Evolutionary conservation across 805 yeast genomes (phyloP), one percentile per base, ranked within the genome.

Genomic region (Torulaspora gathmanii): DNA sequence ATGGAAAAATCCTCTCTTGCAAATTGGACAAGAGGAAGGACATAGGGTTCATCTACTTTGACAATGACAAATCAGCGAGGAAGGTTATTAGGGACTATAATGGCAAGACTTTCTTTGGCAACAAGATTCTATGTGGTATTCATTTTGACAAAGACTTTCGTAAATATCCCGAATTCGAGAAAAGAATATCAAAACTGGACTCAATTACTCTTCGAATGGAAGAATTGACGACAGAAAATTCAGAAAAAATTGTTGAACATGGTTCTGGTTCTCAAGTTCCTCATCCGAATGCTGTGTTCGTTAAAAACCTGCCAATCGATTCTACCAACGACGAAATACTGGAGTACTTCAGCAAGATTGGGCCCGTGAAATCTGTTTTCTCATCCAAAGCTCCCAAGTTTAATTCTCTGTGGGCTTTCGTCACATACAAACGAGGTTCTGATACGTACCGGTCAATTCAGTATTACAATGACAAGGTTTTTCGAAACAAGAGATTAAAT

Each of bases 1-100:
- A 65, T 58, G 81, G 80, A 19, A 71, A 69, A 40, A 65, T 72
- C 5, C 45, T 71, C 4, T 71, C 76, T 4, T 71, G 75, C 38
- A 72, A 71, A 44, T 43, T 71, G 31, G 69, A 69, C 40, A 45
- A 57, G 34, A 53, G 56, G 8, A 71, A 71, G 50, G 59, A 58
- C 33, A 69, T 70, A 40, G 77, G 74, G 0, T 72, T 70, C 42
- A 60, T 72, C 16, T 64, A 67, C 28, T 72, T 71, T 47, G 64
- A 64, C 28, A 52, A 57, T 33, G 61, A 58, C 29, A 33, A 47
- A 3, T 56, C 56, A 33, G 77, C 77, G 3, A 54, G 56, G 20
- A 51, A 46, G 1, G 72, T 70, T 28, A 70, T 72, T 27, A 44
- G 53, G 1, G 49, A 46, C 1, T 59, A 53, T 34, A 68, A 72